Base-by-base conservation (phyloP, 2,329 filamentous ascomycete species). In the Trichophyton schoenleinii region DNA sequence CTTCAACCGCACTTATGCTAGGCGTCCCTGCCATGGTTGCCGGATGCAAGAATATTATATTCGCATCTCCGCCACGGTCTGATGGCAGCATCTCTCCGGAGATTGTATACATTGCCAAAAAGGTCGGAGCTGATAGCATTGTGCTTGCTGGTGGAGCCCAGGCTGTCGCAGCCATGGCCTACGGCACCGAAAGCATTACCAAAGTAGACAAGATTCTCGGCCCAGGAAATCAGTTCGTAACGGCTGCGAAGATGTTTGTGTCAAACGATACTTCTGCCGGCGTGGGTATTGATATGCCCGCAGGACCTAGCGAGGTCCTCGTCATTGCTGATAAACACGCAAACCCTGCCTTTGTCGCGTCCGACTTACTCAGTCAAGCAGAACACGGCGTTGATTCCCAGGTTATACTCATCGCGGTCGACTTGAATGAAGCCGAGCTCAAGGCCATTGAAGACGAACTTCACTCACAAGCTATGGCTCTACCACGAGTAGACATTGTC, bases 131-230 rank as follows among this genome's bases (percentile, higher is more conserved):
- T 1, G 89, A 96, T 75, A 90, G 89, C 70, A 97, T 99, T 67
- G 92, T 99, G 3, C 83, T 99, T 28, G 94, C 94, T 9, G 94
- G 94, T 64, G 94, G 94, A 64, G 94, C 92, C 0, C 94, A 99
- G 77, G 94, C 94, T 49, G 86, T 99, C 42, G 94, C 92, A 20
- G 94, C 94, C 57, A 88, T 99, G 87, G 94, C 94, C 1, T 99
- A 99, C 76, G 94, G 94, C 57, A 99, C 94, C 0, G 88, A 96
- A 75, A 92, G 86, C 68, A 85, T 99, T 58, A 89, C 81, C 74
- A 99, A 99, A 79, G 94, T 99, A 6, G 94, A 99, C 80, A 99
- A 99, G 83, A 96, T 99, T 68, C 84, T 97, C 11, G 94, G 94
- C 0, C 94, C 94, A 2, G 94, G 94, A 41, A 99, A 99, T 76